Evolutionary conservation across 1,284 basidiomycete genomes (phyloP), one percentile per base, ranked within the genome.

Genomic region (Amylostereum areolatum): DNA sequence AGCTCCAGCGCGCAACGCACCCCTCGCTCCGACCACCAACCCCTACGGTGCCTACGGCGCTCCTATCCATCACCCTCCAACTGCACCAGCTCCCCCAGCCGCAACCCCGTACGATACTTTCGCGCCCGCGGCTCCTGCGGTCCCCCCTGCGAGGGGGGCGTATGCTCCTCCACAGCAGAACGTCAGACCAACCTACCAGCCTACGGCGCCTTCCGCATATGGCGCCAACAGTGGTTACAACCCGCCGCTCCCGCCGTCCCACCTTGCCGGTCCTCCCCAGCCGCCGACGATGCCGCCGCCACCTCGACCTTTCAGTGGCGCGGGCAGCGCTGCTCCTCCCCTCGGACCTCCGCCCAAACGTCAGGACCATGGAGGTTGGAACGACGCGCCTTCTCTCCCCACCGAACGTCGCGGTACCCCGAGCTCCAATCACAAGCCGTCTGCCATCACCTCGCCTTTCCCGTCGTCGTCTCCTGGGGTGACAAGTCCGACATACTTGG

Each of bases 371-470:
- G 80, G 83, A 8, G 92, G 91, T 0, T 98, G 94, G 94, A 98
- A 98, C 62, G 95, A 98, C 60, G 82, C 89, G 0, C 92, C 92
- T 2, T 67, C 71, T 3, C 58, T 79, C 6, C 59, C 76, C 11
- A 55, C 70, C 5, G 63, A 72, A 10, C 70, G 75, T 45, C 81
- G 83, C 18, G 18, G 18, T 46, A 76, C 77, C 2, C 75, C 83
- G 2, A 73, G 73, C 35, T 70, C 78, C 46, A 56, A 68, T 27
- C 67, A 65, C 41, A 88, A 88, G 59, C 81, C 79, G 1, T 71
- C 73, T 3, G 79, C 90, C 1, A 96, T 97, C 65, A 85, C 85
- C 11, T 81, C 90, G 28, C 94, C 94, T 1, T 97, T 97, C 83
- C 90, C 92, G 6, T 92, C 90, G 1, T 64, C 69, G 9, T 58